phyloP scores from a whole-genome alignment of 805 yeast species.

The Jamesozyma rosinii region DNA sequence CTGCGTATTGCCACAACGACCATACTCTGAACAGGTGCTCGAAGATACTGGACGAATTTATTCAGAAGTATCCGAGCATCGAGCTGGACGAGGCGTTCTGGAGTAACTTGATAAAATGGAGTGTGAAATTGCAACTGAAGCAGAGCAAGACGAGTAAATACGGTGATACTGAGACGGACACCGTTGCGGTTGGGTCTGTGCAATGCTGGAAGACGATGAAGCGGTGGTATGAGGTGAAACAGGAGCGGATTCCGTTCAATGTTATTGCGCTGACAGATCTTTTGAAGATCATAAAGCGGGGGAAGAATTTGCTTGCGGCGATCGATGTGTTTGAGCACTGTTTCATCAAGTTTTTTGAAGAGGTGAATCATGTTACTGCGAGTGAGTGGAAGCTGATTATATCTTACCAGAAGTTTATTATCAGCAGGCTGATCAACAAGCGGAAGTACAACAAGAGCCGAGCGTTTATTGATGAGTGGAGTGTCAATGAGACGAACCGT shows the following conservation, averaged over 20 bases:
- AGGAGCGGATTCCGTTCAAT: conserved; percentile 13
- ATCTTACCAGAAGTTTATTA: conserved; percentile 16
- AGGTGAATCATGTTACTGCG: background rate
- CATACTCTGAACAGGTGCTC: conserved; percentile 11
- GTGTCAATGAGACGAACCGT: conserved; percentile 10
- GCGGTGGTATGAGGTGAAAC: conserved; percentile 14
- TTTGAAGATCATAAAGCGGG: conserved; percentile 8
- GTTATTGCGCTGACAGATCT: conserved; percentile 12
- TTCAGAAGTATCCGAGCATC: conserved; percentile 15
- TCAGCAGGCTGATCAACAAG: conserved; percentile 13
- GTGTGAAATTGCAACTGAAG: conserved; percentile 3
- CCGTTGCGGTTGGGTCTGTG: background rate
- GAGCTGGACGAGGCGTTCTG: conserved; percentile 19
- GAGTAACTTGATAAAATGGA: conserved; percentile 18
- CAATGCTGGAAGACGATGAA: conserved; percentile 18
- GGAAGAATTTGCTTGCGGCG: conserved; percentile 15
- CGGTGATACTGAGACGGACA: background rate
- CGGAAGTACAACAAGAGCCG: conserved; percentile 10
- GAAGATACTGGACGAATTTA: conserved; percentile 13
- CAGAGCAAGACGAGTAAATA: background rate
- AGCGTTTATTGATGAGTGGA: conserved; percentile 20
- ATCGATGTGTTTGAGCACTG: conserved; percentile 10
- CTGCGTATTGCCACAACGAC: conserved; percentile 14
- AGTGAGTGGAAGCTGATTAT: conserved; percentile 9
- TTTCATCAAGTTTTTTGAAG: background rate